These are phyloP conservation scores for Goffeauzyma gilvescens DNA, from an alignment of 768 basidiomycete species.

Conservation along the genomic window DNA sequence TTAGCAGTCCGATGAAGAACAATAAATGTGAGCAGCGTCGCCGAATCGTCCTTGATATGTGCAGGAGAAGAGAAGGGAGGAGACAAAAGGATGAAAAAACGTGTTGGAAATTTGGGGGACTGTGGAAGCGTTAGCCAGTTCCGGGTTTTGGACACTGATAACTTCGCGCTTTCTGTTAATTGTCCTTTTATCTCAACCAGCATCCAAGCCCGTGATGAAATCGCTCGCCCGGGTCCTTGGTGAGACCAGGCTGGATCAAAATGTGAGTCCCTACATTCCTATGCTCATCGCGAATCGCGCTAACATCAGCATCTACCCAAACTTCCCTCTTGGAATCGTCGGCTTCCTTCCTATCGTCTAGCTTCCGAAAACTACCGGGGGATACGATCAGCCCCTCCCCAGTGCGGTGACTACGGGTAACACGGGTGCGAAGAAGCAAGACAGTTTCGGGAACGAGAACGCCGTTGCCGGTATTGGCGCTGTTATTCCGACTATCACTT, in stretches of 20 bases:
- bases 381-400: neutral
- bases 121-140: neutral
- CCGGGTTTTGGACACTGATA: neutral
- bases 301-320: neutral
- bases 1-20: too few species aligned
- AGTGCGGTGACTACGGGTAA: neutral
- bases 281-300: neutral
- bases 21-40: too few species aligned
- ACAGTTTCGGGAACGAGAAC: neutral
- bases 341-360: too few species aligned
- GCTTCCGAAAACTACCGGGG: neutral
- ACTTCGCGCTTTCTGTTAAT: neutral
- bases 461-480: too few species aligned
- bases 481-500: neutral
- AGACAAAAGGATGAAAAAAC: neutral
- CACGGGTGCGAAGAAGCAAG: neutral
- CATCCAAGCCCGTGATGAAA: conserved; percentile 8
- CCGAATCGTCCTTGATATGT: too few species aligned
- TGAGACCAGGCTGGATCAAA: conserved; percentile 1
- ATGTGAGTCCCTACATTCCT: neutral
- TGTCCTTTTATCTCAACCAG: too few species aligned
- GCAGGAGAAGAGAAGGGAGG: too few species aligned
- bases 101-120: neutral
- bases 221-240: conserved; percentile 1
- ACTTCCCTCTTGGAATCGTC: too few species aligned